phyloP scores from a whole-genome alignment of 345 rosid genomes.

The Gossypium australe region DNA sequence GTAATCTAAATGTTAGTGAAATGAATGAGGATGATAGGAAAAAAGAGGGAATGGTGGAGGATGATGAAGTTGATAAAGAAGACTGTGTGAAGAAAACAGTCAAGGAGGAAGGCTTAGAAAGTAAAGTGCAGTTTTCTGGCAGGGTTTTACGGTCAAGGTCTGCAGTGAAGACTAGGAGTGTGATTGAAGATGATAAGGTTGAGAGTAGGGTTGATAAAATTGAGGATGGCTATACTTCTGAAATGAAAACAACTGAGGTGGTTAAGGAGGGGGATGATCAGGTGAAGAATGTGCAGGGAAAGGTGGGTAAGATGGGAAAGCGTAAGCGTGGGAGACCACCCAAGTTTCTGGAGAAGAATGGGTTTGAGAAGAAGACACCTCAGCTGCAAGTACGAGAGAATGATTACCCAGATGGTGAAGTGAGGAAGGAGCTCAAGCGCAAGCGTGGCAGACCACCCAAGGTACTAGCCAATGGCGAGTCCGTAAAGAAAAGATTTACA shows the following conservation, averaged over 20 bases:
- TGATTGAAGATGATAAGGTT: not conserved
- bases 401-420: not conserved
- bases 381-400: not conserved
- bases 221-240: not conserved
- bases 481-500: not conserved
- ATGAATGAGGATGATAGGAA: conserved; percentile 7
- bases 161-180: conserved; percentile 19
- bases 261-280: conserved; percentile 16
- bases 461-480: not conserved
- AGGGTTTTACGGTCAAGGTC: conserved; percentile 47
- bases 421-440: not conserved
- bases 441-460: conserved; percentile 16
- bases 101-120: conserved; percentile 13
- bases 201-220: conserved; percentile 12
- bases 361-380: not conserved
- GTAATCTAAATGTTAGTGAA: conserved; percentile 8
- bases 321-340: conserved; percentile 33
- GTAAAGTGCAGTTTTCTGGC: conserved; percentile 21
- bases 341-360: conserved; percentile 8
- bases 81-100: conserved; percentile 21
- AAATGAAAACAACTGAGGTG: conserved; percentile 13
- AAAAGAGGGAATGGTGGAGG: conserved; percentile 23
- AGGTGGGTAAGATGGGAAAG: conserved; percentile 1
- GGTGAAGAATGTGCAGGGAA: not conserved
- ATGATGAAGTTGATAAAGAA: conserved; percentile 17